Percentiles rank a stretch among this genome's conserved stretches.
phyloP scores from a whole-genome alignment of 371 early-diverging fungal genomes.

The Phascolomyces articulosus region DNA sequence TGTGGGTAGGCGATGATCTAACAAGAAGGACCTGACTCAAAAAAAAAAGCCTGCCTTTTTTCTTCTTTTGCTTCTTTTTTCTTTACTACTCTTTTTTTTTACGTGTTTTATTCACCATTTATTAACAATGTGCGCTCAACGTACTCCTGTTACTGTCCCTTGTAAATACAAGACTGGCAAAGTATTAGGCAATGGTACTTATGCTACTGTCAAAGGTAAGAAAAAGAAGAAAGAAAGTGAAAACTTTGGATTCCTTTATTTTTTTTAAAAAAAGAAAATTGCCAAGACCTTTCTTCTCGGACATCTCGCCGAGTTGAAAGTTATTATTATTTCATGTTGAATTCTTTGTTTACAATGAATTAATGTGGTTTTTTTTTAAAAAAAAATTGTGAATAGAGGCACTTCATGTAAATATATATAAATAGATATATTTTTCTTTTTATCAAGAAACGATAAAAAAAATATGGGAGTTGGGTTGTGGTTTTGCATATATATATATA shows the following conservation, averaged over 20 bases:
- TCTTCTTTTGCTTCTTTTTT: background rate
- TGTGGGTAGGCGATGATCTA: too few relatives aligned
- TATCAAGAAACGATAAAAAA: too few relatives aligned
- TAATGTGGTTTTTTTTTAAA: background rate
- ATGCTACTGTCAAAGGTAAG: conserved; percentile 74
- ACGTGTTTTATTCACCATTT: conserved; percentile 1
- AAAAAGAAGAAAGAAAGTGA: too few relatives aligned
- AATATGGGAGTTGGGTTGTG: background rate
- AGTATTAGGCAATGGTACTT: conserved; percentile 70
- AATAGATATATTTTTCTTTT: too few relatives aligned
- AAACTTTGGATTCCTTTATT: background rate
- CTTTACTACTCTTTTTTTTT: conserved; percentile 3
- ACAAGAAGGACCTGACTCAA: too few relatives aligned
- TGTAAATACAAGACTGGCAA: conserved; percentile 76
- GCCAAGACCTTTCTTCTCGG: background rate
- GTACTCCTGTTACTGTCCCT: conserved; percentile 53
- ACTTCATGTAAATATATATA: conserved; percentile 40
- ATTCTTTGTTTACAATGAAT: too few relatives aligned
- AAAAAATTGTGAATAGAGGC: conserved; percentile 50
- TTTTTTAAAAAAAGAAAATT: conserved; percentile 4
- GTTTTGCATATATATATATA: background rate
- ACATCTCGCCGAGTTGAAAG: too few relatives aligned
- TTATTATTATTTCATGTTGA: too few relatives aligned
- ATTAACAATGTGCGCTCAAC: conserved; percentile 19
- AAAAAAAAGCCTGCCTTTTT: background rate